A percentile compares a stretch with the other conserved stretches of the same genome.
These are phyloP conservation scores for Microcera coccophila DNA, from an alignment of 2,329 filamentous ascomycete genomes.

Conservation along the genomic window DNA sequence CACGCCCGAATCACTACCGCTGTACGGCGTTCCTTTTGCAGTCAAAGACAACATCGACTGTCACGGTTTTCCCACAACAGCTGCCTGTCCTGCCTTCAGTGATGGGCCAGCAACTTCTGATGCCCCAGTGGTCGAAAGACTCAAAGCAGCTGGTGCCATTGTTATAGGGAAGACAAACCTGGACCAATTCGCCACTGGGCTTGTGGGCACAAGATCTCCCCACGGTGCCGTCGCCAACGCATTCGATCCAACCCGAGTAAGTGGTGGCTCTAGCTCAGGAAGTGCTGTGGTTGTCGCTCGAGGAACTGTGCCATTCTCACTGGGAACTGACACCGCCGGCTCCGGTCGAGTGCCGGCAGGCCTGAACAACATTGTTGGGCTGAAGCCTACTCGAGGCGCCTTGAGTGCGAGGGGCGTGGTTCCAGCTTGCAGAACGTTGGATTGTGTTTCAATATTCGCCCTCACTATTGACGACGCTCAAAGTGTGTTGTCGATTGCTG, in stretches of 20 bases:
- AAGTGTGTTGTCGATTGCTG: conserved; percentile 45
- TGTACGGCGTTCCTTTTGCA: conserved; percentile 56
- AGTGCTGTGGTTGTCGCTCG: conserved; percentile 53
- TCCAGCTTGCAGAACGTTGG: conserved; percentile 54
- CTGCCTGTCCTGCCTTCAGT: conserved; percentile 47
- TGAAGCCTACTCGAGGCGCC: conserved; percentile 51
- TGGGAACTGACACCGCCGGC: conserved; percentile 55
- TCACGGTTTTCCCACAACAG: conserved; percentile 48
- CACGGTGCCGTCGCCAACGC: conserved; percentile 54
- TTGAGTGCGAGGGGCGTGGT: conserved; percentile 47
- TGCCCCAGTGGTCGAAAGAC: conserved; percentile 45
- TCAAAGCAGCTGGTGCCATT: conserved; percentile 52
- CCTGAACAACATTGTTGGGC: conserved; percentile 51
- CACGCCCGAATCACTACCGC: conserved; percentile 34
- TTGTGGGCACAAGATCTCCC: conserved; percentile 58
- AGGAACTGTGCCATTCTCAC: conserved; percentile 51
- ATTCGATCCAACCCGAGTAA: conserved; percentile 37
- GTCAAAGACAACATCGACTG: conserved; percentile 57
- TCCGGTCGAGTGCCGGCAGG: conserved; percentile 52
- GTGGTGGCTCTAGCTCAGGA: conserved; percentile 57
- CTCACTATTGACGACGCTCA: conserved; percentile 48
- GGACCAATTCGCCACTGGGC: conserved; percentile 60
- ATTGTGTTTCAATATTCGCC: conserved; percentile 54
- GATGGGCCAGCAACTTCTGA: conserved; percentile 43
- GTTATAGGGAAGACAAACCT: conserved; percentile 58